Base-by-base conservation (phyloP, 2,329 filamentous ascomycete species). In the Fusarium sp. region DNA sequence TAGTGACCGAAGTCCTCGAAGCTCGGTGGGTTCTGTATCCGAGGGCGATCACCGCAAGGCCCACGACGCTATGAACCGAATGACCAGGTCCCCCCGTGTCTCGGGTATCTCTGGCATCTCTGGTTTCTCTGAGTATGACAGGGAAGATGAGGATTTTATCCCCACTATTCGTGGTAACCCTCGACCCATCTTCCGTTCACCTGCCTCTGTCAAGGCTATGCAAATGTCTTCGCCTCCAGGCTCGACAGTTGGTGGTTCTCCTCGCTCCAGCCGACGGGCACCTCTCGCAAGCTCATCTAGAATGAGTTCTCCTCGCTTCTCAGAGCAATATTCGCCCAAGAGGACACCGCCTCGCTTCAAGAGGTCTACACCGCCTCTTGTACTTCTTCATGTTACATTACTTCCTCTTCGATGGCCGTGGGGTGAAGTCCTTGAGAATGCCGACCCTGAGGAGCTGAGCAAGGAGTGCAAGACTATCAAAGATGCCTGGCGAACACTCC, bases 341-440 rank as follows among this genome's bases (percentile, higher is more conserved):
- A 84, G 83, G 71, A 90, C 88, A 7, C 86, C 88, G 3, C 83
- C 86, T 22, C 82, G 89, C 9, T 87, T 91, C 76, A 87, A 86
- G 79, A 77, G 80, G 30, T 83, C 83, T 69, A 85, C 85, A 57
- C 87, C 88, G 51, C 93, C 93, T 4, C 84, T 96, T 4, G 91
- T 96, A 2, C 83, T 96, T 48, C 83, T 96, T 6, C 93, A 96
- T 73, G 90, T 93, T 37, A 94, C 92, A 0, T 83, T 95, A 1
- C 82, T 96, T 7, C 92, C 93, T 0, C 83, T 93, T 12, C 84
- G 88, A 42, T 88, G 91, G 83, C 83, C 85, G 1, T 94, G 91
- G 84, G 87, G 83, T 2, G 83, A 86, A 25, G 79, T 90, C 11
- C 78, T 90, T 29, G 83, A 87, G 44, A 79, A 72, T n/a, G 80